These are phyloP conservation scores for Colletotrichum graminicola DNA, from an alignment of 2,329 filamentous ascomycete species.

Conservation along the genomic window DNA sequence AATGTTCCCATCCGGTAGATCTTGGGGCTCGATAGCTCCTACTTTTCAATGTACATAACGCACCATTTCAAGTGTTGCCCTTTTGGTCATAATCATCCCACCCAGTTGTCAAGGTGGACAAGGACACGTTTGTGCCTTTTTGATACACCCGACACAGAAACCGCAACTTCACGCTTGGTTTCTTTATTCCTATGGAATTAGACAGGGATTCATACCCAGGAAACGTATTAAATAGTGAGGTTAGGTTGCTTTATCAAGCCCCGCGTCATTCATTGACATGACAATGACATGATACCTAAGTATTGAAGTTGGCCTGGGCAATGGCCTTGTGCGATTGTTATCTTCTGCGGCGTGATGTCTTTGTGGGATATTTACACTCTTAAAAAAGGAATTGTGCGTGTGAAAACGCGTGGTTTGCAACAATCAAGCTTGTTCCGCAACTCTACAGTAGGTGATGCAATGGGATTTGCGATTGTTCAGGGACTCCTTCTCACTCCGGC, in stretches of 20 bases:
- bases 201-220: too few species aligned
- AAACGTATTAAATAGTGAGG: background rate
- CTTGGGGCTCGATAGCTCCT: background rate
- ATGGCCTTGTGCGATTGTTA: background rate
- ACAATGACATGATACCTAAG: background rate
- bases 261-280: too few species aligned
- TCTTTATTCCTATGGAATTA: background rate
- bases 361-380: background rate
- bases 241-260: background rate
- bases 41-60: background rate
- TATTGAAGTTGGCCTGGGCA: background rate
- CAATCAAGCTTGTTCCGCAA: background rate
- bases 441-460: background rate
- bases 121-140: background rate
- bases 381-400: background rate
- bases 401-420: background rate
- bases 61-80: background rate
- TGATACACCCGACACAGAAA: background rate
- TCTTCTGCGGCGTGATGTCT: background rate
- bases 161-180: background rate
- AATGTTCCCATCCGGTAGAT: background rate
- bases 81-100: background rate
- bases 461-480: background rate
- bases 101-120: background rate
- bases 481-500: too few species aligned